Conservation (phyloP, 495 filamentous ascomycete genomes). For the Immersiella caudata region DNA sequence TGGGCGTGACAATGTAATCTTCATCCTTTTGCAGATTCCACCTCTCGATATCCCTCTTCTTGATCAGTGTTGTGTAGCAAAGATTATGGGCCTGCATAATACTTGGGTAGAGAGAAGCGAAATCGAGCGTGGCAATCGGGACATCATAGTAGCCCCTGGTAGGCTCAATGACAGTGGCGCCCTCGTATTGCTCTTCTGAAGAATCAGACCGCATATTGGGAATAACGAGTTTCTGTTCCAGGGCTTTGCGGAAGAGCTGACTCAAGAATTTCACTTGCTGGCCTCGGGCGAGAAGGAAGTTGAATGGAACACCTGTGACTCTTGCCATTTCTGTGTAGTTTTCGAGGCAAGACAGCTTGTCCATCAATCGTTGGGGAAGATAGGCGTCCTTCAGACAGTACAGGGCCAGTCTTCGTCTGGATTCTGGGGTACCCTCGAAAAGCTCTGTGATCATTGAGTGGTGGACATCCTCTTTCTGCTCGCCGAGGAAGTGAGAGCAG, state of each 20-base stretch:
- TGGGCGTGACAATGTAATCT: slow-evolving; percentile 95
- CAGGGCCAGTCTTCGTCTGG: slow-evolving; percentile 83
- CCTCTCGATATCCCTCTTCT: slow-evolving; percentile 75
- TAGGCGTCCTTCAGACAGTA: slow-evolving; percentile 99
- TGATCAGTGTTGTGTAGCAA: slow-evolving; percentile 94
- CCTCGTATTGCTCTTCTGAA: slow-evolving; percentile 87
- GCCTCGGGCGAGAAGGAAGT: slow-evolving; percentile 85
- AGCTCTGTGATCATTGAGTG: slow-evolving; percentile 99
- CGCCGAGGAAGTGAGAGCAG: slow-evolving; percentile 91
- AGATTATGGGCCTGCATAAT: slow-evolving; percentile 99
- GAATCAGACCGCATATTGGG: slow-evolving; percentile 72
- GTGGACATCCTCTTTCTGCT: slow-evolving; percentile 99
- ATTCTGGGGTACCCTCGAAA: slow-evolving; percentile 92
- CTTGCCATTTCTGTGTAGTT: slow-evolving; percentile 99
- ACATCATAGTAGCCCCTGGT: slow-evolving; percentile 89
- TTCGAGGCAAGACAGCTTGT: slow-evolving; percentile 95
- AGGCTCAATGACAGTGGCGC: slow-evolving; percentile 97
- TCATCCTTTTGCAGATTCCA: slow-evolving; percentile 76
- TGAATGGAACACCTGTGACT: slow-evolving; percentile 98
- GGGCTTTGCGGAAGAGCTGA: slow-evolving; percentile 92
- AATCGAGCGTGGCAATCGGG: slow-evolving; percentile 96
- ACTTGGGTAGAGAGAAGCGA: slow-evolving; percentile 95
- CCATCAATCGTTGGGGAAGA: slow-evolving; percentile 89
- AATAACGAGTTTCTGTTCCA: slow-evolving; percentile 90
- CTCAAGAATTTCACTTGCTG: slow-evolving; percentile 98